Evolutionary conservation across 2,329 filamentous ascomycete genomes (phyloP), one percentile per base, ranked within the genome.

Genomic region (Catunica adiposa): DNA sequence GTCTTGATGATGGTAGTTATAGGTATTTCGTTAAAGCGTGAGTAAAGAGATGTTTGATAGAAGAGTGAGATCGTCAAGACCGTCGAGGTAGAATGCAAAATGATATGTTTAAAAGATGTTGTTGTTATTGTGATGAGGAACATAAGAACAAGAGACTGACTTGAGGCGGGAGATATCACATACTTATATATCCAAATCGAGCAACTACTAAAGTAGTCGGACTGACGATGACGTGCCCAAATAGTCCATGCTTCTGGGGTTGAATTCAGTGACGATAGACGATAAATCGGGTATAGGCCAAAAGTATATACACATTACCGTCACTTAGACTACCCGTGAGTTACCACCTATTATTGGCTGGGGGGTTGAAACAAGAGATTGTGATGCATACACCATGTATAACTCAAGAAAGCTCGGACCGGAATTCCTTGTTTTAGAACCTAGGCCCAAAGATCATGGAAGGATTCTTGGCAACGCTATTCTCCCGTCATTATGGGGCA

Each of bases 161-260:
- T 34, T 9, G 25, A 34, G 48, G 31, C 22, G 37, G 56, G 26
- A 52, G 47, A 38, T 25, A 3, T 37, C 15, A 52, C 20, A 26
- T 51, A 52, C 20, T 58, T 58, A 58, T 58, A 58, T 55, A 58
- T 51, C 46, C 53, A 47, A 23, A 42, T 37, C 38, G 25, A 52
- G 52, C 40, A 54, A 14, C 20, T 46, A 46, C 52, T 23, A 54
- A 54, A 46, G 14, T 52, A 29, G 54, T n/a, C 17, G 14, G 25
- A 22, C 40, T 46, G 54, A 56, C 50, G 54, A 56, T 56, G 48
- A 51, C 54, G 47, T 40, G 17, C 54, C 47, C 17, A 22, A 17
- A 29, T 23, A 52, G n/a, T 38, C 50, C 8, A 38, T 15, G 31
- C 17, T 38, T 52, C 15, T 14, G 22, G 50, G 31, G n/a, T 29